phyloP scores from a whole-genome alignment of 2,329 filamentous ascomycete genomes.

The Sclerotinia borealis region DNA sequence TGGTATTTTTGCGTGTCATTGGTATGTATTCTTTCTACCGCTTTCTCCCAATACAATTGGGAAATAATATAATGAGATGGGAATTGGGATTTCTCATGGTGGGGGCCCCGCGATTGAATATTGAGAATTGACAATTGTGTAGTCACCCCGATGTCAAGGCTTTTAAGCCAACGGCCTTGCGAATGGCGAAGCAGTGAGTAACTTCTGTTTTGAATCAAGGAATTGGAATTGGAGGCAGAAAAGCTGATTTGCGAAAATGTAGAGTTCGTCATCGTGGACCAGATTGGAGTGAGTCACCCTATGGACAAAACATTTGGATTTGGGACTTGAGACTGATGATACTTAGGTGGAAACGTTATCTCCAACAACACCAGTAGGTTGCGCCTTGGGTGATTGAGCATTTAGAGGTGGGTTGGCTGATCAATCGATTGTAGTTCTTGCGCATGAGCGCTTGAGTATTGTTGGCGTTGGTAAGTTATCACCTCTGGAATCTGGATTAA shows the following conservation, averaged over 20 bases:
- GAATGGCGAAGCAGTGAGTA: slow-evolving; percentile 85
- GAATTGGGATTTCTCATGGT: not conserved
- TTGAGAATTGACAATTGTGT: slow-evolving; percentile 51
- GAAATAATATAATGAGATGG: too few relatives aligned
- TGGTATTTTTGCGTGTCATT: slow-evolving; percentile 77
- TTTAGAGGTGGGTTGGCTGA: slow-evolving; percentile 17
- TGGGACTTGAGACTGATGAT: slow-evolving; percentile 5
- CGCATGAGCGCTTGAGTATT: slow-evolving; percentile 95
- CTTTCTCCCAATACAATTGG: too few relatives aligned
- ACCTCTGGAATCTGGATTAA: not conserved
- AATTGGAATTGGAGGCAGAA: not conserved
- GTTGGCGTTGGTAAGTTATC: slow-evolving; percentile 61
- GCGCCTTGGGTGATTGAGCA: not conserved
- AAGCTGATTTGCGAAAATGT: slow-evolving; percentile 1
- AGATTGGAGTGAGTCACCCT: slow-evolving; percentile 66
- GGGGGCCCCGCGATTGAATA: slow-evolving; percentile 16
- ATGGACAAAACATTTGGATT: not conserved
- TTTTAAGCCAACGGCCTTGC: slow-evolving; percentile 92
- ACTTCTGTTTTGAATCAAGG: too few relatives aligned
- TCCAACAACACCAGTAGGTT: slow-evolving; percentile 82
- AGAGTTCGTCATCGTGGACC: slow-evolving; percentile 73
- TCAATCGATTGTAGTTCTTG: slow-evolving; percentile 59
- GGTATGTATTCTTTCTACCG: slow-evolving; percentile 10
- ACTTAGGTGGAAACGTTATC: slow-evolving; percentile 64
- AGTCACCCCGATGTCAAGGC: slow-evolving; percentile 70